Conservation (phyloP, 257 asterid genomes). For the Ehretia macrophylla region DNA sequence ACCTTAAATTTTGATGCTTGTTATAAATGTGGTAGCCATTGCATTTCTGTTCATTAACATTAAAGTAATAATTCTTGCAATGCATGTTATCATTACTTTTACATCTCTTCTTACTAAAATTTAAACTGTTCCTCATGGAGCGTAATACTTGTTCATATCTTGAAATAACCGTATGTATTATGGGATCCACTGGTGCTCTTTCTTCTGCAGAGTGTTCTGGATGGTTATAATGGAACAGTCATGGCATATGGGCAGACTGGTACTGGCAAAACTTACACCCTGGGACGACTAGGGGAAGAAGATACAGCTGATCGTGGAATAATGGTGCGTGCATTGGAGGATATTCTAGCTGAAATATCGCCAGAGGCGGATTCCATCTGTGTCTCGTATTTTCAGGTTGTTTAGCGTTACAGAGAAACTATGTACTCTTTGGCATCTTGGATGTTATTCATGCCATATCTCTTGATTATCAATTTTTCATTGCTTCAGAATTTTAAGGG, state of each 20-base stretch:
- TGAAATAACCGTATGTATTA: background rate
- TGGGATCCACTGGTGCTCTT: background rate
- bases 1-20: constrained; percentile 3
- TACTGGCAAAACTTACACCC: constrained; percentile 90
- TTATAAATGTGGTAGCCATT: background rate
- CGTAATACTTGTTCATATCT: background rate
- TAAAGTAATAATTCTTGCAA: background rate
- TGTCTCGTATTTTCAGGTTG: constrained; percentile 87
- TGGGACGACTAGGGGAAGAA: constrained; percentile 80
- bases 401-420: constrained; percentile 3
- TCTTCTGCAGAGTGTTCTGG: constrained; percentile 76
- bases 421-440: background rate
- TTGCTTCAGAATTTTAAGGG: background rate
- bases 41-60: background rate
- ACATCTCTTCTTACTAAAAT: background rate
- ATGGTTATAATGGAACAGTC: constrained; percentile 89
- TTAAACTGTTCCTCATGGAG: too few relatives aligned
- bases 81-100: too few relatives aligned
- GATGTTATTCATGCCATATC: constrained; percentile 2
- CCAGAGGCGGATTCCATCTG: constrained; percentile 56
- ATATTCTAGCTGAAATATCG: constrained; percentile 57
- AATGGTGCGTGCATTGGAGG: constrained; percentile 93
- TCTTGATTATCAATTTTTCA: constrained; percentile 8
- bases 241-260: constrained; percentile 99
- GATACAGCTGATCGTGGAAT: constrained; percentile 84